These are phyloP conservation scores for Schoenoplectus tabernaemontani DNA, from an alignment of 202 grass and related monocot species.

Conservation along the genomic window DNA sequence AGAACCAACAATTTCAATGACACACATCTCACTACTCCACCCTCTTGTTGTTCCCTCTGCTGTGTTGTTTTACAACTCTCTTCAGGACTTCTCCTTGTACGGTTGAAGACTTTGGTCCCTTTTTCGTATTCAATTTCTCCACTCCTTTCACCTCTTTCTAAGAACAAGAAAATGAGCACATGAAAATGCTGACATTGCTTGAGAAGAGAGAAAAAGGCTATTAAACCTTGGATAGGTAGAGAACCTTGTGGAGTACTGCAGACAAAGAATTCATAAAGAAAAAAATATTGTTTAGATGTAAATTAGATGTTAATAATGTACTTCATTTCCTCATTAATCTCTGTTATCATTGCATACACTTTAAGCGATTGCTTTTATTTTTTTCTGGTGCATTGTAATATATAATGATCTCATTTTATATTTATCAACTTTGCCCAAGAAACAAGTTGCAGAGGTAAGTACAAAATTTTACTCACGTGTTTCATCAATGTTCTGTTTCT, in stretches of 20 bases:
- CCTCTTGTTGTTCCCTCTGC: neutral
- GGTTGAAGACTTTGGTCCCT: too few species aligned
- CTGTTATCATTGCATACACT: neutral
- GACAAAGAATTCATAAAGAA: neutral
- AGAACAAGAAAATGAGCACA: neutral
- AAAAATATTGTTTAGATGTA: too few species aligned
- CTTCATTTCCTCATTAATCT: too few species aligned
- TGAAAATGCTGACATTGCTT: neutral
- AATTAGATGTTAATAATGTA: too few species aligned
- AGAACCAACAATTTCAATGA: neutral
- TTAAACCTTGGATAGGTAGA: neutral
- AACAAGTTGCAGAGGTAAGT: neutral
- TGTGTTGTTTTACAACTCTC: neutral
- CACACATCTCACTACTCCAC: neutral
- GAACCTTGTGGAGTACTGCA: neutral
- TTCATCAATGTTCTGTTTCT: neutral
- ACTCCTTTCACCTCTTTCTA: neutral
- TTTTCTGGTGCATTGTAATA: neutral
- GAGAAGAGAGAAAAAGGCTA: neutral
- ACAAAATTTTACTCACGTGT: neutral
- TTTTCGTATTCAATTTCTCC: neutral
- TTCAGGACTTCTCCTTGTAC: constrained; percentile 2
- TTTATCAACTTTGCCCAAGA: too few species aligned
- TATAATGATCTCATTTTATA: neutral
- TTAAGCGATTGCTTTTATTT: neutral